These are phyloP conservation scores for Saprolegnia diclina DNA, from an alignment of 352 stramenopile species.

Conservation along the genomic window DNA sequence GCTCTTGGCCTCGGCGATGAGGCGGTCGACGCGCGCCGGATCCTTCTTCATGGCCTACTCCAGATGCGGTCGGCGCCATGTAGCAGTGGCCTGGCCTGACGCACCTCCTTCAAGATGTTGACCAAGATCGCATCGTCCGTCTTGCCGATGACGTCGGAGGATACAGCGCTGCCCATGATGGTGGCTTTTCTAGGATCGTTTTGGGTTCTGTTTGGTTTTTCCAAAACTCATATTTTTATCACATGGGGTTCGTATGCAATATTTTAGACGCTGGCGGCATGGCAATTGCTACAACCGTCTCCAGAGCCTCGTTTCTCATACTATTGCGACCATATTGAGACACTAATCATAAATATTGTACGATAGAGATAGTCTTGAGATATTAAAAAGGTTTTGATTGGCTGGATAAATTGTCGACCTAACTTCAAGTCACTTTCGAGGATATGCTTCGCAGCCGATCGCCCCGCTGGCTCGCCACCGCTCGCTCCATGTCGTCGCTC, in stretches of 20 bases:
- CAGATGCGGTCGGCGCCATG: neutral
- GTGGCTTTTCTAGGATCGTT: neutral
- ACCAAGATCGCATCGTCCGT: constrained; percentile 23
- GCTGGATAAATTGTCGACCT: neutral
- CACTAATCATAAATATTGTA: no score
- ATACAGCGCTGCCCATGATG: constrained; percentile 21
- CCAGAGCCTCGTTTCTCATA: no score
- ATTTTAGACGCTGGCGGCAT: neutral
- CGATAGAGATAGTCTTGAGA: neutral
- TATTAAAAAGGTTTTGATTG: neutral
- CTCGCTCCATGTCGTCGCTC: constrained; percentile 13
- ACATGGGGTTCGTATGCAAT: neutral
- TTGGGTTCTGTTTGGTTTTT: no score
- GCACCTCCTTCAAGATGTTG: constrained; percentile 20
- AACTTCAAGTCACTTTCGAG: constrained; percentile 12
- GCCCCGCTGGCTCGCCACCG: neutral
- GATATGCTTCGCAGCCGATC: constrained; percentile 7
- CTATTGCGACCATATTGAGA: no score
- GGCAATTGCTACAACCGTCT: neutral
- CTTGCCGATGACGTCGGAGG: constrained; percentile 22
- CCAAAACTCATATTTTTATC: neutral
- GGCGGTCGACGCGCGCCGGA: constrained; percentile 14
- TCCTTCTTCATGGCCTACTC: constrained; percentile 26
- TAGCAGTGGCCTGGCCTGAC: neutral
- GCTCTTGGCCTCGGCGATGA: constrained; percentile 11